Base-by-base conservation (phyloP, 805 yeast genomes). In the Kuraishia hungarica region DNA sequence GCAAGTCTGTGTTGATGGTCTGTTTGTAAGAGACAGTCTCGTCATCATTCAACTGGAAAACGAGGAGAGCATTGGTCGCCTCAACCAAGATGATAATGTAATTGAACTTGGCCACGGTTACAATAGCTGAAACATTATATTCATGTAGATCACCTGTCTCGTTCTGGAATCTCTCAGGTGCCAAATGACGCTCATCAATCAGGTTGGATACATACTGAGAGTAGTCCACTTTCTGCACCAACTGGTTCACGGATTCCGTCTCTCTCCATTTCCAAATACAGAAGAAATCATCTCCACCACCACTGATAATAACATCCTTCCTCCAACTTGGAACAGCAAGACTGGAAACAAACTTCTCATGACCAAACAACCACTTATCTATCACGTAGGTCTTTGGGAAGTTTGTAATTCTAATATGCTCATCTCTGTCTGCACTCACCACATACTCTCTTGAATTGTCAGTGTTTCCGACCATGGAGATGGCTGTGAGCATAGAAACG, bases 351-450 rank as follows among this genome's bases (percentile, higher is more conserved):
- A 90, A 96, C 68, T 90, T 87, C 50, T 76, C 74, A 67, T 93
- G 97, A 2, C 96, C 97, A 67, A 89, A 89, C 54, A 92, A 74
- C 83, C 89, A 91, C 62, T 83, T 80, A 58, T 90, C 87, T 53
- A 96, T 84, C 24, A 91, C 81, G 62, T 75, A 89, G 2, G 92
- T 75, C 59, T 84, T 78, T 1, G 97, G 98, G 63, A 79, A 90
- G 60, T 82, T 79, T 2, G 97, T 81, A 19, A 94, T 77, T 67
- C 96, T 80, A 59, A 94, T 87, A 69, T 96, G 99, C 70, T 94
- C 99, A 70, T 94, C 99, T 70, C 99, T 80, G 72, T 94, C 99
- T 46, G 92, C 83, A 1, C 96, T 84, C 55, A 93, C 76, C 17
- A 92, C 67, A 57, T 70, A 86, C 58, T 76, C 74, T 57, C 79